Base-by-base conservation (phyloP, 768 basidiomycete genomes). In the Bullera alba region DNA sequence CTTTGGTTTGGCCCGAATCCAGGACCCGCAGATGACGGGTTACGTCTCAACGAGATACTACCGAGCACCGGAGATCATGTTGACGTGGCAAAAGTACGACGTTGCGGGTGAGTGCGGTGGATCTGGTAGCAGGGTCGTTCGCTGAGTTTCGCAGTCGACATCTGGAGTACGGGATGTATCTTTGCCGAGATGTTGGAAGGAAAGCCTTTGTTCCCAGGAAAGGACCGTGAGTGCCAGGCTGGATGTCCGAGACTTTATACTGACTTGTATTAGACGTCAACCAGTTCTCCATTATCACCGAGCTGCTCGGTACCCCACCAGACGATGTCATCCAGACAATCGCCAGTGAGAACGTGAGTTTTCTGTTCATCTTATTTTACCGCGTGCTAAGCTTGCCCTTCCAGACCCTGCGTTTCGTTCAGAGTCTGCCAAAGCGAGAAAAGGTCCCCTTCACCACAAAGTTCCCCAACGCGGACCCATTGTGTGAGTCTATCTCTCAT, bases 21-120 rank as follows among this genome's bases (percentile, higher is more conserved):
- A 97, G 74, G 95, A 99, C 72, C 93, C 93, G 4, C 95, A 99
- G 72, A 99, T 99, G 95, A 99, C 95, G 1, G 95, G 95, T 56
- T 99, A 97, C 70, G 95, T 97, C 54, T 97, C 95, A 50, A 99
- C 95, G 45, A 80, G 95, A 60, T 99, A 99, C 76, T 99, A 99
- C 72, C 85, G 95, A 45, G 95, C 95, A 5, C 95, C 95, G 4
- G 95, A 99, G 75, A 99, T 99, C 76, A 99, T 99, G 95, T 80
- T 99, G 70, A 99, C 95, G 32, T 99, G 95, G 95, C 95, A 99
- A 74, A 97, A 97, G 77, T 99, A 99, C 76, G 93, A 97, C 73
- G 92, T 96, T 50, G 95, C 93, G 15, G 75, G 75, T 76, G 52
- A 57, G 71, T 67, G 4, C 15, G 15, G n/a, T 42, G 22, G 4